Evolutionary conservation across 2,329 filamentous ascomycete species (phyloP).

Genomic region (Trichoderma endophyticum): DNA sequence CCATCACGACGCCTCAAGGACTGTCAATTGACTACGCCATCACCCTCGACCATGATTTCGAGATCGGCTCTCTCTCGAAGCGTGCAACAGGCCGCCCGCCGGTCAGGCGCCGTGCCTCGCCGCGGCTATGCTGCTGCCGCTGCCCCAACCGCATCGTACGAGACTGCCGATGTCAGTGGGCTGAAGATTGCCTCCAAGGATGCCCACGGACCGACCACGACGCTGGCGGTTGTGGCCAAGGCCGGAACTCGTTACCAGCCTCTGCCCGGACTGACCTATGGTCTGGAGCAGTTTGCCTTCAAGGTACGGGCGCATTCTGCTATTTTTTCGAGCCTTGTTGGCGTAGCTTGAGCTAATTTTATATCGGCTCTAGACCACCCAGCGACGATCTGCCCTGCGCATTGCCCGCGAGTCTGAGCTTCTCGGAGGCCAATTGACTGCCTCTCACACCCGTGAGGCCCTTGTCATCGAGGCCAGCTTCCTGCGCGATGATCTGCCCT

Average conservation of each 20-base stretch:
- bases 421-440: slow-evolving; percentile 81
- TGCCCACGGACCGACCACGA: slow-evolving; percentile 81
- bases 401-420: slow-evolving; percentile 95
- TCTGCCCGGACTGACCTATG: slow-evolving; percentile 83
- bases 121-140: slow-evolving; percentile 56
- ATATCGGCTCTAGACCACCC: slow-evolving; percentile 63
- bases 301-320: slow-evolving; percentile 58
- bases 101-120: slow-evolving; percentile 55
- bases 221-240: slow-evolving; percentile 87
- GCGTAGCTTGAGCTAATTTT: slow-evolving; percentile 46
- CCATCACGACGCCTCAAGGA: slow-evolving; percentile 41
- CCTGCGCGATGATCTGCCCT: slow-evolving; percentile 90
- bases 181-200: slow-evolving; percentile 93
- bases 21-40: slow-evolving; percentile 56
- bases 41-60: slow-evolving; percentile 59
- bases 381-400: slow-evolving; percentile 82
- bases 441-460: slow-evolving; percentile 90
- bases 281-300: slow-evolving; percentile 93
- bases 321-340: slow-evolving; percentile 9
- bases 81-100: slow-evolving; percentile 56
- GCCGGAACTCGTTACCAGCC: slow-evolving; percentile 92
- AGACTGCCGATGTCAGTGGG: slow-evolving; percentile 79
- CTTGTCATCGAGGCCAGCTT: slow-evolving; percentile 92
- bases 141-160: slow-evolving; percentile 72
- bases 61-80: slow-evolving; percentile 58